Conservation (phyloP, 345 rosid species). For the Heritiera littoralis region DNA sequence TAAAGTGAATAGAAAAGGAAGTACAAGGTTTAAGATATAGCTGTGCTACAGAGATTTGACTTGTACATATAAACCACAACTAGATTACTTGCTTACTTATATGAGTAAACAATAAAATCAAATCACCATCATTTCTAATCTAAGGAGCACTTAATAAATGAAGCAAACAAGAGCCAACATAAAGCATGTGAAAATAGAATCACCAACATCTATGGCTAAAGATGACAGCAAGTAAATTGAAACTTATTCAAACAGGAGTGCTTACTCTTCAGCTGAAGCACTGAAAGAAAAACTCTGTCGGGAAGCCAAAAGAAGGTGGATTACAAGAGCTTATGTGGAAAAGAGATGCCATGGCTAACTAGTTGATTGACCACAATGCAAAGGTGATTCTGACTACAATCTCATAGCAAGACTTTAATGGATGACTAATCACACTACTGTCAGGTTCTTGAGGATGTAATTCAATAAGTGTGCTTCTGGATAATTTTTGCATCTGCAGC, state of each 20-base stretch:
- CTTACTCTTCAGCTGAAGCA: too few relatives aligned
- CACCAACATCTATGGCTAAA: not conserved
- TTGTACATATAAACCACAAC: too few relatives aligned
- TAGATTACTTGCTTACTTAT: not conserved
- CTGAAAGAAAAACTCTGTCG: too few relatives aligned
- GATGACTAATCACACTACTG: not conserved
- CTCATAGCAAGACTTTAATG: not conserved
- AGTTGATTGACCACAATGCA: not conserved
- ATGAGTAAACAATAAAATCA: not conserved
- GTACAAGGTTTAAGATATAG: too few relatives aligned
- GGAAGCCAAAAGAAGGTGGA: too few relatives aligned
- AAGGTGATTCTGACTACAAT: not conserved
- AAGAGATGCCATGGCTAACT: not conserved
- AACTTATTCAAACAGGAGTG: not conserved
- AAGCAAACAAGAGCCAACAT: too few relatives aligned
- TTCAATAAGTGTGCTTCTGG: not conserved
- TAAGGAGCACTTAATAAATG: too few relatives aligned
- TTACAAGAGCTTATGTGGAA: too few relatives aligned
- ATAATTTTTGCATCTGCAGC: not conserved
- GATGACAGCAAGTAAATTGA: not conserved
- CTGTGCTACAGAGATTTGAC: too few relatives aligned
- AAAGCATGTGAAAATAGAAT: not conserved
- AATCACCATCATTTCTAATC: too few relatives aligned
- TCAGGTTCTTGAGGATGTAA: not conserved
- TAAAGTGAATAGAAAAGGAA: not conserved